Evolutionary conservation across 1,284 basidiomycete genomes (phyloP).

Genomic region (Stereum hirsutum): DNA sequence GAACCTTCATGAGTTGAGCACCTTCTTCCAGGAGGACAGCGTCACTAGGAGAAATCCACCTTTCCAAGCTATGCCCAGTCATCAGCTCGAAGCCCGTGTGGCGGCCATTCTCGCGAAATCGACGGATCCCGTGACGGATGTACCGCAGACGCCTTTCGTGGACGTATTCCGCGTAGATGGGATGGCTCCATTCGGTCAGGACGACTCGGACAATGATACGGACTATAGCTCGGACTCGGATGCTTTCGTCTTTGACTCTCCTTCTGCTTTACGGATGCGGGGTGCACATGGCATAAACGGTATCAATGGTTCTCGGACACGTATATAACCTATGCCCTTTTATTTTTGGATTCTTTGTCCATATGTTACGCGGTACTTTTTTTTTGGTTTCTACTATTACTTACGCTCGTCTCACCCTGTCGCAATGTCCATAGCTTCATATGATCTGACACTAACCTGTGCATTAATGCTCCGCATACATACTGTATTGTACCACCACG

Average conservation of each 20-base stretch:
- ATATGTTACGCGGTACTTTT: too few species aligned
- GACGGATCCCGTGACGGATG: constrained; percentile 39
- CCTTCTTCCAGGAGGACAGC: constrained; percentile 69
- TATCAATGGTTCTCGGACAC: too few species aligned
- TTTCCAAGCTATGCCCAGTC: constrained; percentile 31
- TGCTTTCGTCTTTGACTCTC: constrained; percentile 61
- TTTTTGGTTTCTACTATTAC: too few species aligned
- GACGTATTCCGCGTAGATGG: constrained; percentile 62
- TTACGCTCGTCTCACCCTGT: too few species aligned
- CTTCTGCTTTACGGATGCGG: constrained; percentile 7
- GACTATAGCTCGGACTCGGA: constrained; percentile 42
- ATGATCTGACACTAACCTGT: too few species aligned
- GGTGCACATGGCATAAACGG: constrained; percentile 7
- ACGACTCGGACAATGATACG: constrained; percentile 30
- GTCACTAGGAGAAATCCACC: constrained; percentile 14
- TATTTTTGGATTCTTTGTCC: too few species aligned
- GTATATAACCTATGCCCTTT: too few species aligned
- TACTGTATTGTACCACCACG: too few species aligned
- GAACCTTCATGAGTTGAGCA: constrained; percentile 78
- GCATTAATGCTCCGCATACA: too few species aligned
- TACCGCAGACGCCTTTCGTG: constrained; percentile 68
- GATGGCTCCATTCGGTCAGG: constrained; percentile 21
- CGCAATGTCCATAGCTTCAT: too few species aligned
- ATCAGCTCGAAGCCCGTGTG: constrained; percentile 64
- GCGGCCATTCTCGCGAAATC: constrained; percentile 76